A percentile compares a stretch with the other conserved stretches of the same genome.
phyloP scores from a whole-genome alignment of 2,329 filamentous ascomycete genomes.

The Fonsecaea multimorphosa region DNA sequence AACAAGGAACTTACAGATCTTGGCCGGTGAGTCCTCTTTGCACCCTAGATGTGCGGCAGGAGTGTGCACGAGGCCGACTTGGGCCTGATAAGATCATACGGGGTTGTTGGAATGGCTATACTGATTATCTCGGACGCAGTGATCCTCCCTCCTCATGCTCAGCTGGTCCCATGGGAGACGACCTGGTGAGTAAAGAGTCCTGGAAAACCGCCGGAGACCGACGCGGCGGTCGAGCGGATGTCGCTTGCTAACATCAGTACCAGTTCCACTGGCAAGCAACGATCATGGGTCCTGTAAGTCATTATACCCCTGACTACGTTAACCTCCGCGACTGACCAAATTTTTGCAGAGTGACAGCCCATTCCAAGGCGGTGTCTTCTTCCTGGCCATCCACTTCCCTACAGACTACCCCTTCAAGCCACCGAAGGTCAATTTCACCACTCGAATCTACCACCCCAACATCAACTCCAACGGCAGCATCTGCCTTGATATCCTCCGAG shows the following conservation, averaged over 20 bases:
- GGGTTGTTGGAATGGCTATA: constrained; percentile 12
- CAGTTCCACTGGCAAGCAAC: constrained; percentile 99
- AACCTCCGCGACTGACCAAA: constrained; percentile 1
- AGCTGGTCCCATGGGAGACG: constrained; percentile 93
- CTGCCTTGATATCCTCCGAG: constrained; percentile 95
- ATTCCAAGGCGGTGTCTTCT: constrained; percentile 98
- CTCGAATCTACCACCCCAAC: constrained; percentile 99
- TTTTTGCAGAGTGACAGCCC: constrained; percentile 86
- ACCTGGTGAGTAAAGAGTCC: constrained; percentile 74
- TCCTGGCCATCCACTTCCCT: constrained; percentile 97
- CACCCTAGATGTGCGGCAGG: constrained; percentile 6
- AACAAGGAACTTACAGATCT: constrained; percentile 61
- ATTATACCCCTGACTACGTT: not conserved
- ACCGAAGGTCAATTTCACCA: constrained; percentile 99
- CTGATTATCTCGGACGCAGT: constrained; percentile 58
- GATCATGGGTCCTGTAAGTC: constrained; percentile 97
- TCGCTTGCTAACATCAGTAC: constrained; percentile 42
- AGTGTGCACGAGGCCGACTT: constrained; percentile 13
- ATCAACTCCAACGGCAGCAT: constrained; percentile 99
- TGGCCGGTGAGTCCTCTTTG: constrained; percentile 52
- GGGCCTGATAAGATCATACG: constrained; percentile 15
- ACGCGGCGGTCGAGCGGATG: constrained; percentile 6
- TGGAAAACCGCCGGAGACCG: constrained; percentile 14
- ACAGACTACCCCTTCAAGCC: constrained; percentile 99
- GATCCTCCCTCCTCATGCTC: constrained; percentile 99